A percentile compares a stretch with the other conserved stretches of the same genome.
phyloP scores from a whole-genome alignment of 2,329 filamentous ascomycete species.

The Colletotrichum sp. region DNA sequence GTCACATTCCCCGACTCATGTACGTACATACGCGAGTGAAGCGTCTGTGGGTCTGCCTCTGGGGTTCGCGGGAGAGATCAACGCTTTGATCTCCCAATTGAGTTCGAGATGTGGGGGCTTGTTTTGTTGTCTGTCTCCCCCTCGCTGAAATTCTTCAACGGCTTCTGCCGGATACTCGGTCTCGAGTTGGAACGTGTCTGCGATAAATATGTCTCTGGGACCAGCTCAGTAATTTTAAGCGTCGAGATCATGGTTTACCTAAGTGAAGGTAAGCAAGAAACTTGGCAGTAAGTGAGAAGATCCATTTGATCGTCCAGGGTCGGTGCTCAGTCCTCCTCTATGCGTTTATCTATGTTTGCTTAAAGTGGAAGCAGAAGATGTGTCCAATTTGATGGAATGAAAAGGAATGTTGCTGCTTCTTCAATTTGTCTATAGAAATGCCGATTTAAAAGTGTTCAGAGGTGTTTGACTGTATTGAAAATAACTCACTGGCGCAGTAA shows the following conservation, averaged over 20 bases:
- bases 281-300: not conserved
- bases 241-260: not conserved
- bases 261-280: not conserved
- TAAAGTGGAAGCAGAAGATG: not conserved
- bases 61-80: not conserved
- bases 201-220: not conserved
- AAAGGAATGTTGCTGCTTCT: rapidly evolving
- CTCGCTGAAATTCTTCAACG: not conserved
- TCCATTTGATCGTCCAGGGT: not conserved
- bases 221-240: not conserved
- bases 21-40: not conserved
- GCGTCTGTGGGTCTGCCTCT: not conserved
- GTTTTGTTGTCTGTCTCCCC: not conserved
- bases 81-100: not conserved
- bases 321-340: not conserved
- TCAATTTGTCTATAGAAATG: rapidly evolving
- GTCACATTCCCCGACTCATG: not conserved
- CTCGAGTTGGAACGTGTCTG: not conserved
- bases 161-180: not conserved
- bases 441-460: not conserved
- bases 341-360: not conserved
- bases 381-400: not conserved
- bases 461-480: not conserved
- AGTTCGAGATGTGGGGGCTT: not conserved
- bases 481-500: too few species aligned